Evolutionary conservation across 176 grass and related monocot species (phyloP), one percentile per base, ranked within the genome.

Genomic region (Zoysia japonica): DNA sequence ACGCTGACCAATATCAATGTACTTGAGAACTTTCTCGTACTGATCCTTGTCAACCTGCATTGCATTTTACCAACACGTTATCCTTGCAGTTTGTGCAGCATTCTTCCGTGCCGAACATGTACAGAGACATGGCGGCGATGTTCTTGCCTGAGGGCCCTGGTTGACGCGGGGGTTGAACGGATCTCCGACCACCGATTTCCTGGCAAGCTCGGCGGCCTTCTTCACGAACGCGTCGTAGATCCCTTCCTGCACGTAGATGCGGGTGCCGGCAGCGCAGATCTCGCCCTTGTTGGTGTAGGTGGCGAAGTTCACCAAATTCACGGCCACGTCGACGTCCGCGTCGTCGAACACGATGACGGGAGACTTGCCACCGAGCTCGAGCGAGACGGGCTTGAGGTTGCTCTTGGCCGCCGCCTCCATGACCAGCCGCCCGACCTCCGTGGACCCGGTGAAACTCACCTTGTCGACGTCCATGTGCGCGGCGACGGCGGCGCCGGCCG

Each of bases 391-490:
- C 79, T 97, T 97, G 47, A 97, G 86, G 62, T 97, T 97, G 78
- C 95, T 97, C 66, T 74, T 67, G 47, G 95, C 95, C 1, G 95
- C 89, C 0, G 92, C 80, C 73, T 90, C 78, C 95, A 97, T 97
- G 48, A 97, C 68, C 17, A 89, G 35, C 3, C 95, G 40, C 0
- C 95, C 95, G 37, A 92, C 87, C 70, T 89, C 95, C 1, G 87
- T 69, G 2, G 95, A 97, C 0, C 94, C 95, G 2, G 95, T 97
- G 80, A 97, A 97, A 42, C 91, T 92, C 45, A 97, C 51, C 69
- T 97, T 94, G 61, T 97, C 89, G 5, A 97, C 51, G 71, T 94
- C 95, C 95, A 94, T 94, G 74, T 97, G 95, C 50, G 92, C 83
- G 1, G 83, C 46, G 19, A 97, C 16, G 20, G 91, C 95, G 2